A percentile compares a stretch with the other conserved stretches of the same genome.
Evolutionary conservation across 2,329 filamentous ascomycete genomes (phyloP).

Genomic region (Simplicillium sp.): DNA sequence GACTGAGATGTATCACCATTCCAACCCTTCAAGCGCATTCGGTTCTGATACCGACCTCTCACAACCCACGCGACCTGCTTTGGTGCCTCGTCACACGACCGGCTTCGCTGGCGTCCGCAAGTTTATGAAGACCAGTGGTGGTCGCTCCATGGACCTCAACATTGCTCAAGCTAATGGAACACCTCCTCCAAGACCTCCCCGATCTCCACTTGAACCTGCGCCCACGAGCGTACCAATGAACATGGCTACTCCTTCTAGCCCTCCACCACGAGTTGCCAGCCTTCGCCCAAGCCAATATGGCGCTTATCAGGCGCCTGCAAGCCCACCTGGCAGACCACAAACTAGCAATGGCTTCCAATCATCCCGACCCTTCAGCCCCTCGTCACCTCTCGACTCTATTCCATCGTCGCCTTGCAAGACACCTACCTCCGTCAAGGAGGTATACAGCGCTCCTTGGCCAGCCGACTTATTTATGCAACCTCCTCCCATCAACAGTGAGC

Average conservation of each 20-base stretch:
- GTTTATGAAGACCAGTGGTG: conserved; percentile 4
- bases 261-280: conserved; percentile 47
- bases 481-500: conserved; percentile 27
- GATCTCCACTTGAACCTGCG: conserved; percentile 29
- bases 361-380: conserved; percentile 29
- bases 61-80: conserved; percentile 1
- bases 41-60: conserved; percentile 1
- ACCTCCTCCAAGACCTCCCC: conserved; percentile 23
- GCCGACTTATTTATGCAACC: conserved; percentile 25
- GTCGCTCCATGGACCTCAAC: background rate
- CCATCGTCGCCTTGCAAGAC: conserved; percentile 8
- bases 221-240: conserved; percentile 16
- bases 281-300: conserved; percentile 37
- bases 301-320: conserved; percentile 27
- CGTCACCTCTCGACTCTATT: conserved; percentile 11
- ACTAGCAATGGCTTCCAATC: conserved; percentile 35
- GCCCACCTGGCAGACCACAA: conserved; percentile 29
- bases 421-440: conserved; percentile 2
- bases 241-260: conserved; percentile 25
- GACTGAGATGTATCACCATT: conserved; percentile 1
- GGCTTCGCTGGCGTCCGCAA: conserved; percentile 5
- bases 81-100: conserved; percentile 4
- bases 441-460: conserved; percentile 15
- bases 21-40: conserved; percentile 3
- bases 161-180: background rate